These are phyloP conservation scores for Calonectria multiphialidica DNA, from an alignment of 2,329 filamentous ascomycete species.

Conservation along the genomic window DNA sequence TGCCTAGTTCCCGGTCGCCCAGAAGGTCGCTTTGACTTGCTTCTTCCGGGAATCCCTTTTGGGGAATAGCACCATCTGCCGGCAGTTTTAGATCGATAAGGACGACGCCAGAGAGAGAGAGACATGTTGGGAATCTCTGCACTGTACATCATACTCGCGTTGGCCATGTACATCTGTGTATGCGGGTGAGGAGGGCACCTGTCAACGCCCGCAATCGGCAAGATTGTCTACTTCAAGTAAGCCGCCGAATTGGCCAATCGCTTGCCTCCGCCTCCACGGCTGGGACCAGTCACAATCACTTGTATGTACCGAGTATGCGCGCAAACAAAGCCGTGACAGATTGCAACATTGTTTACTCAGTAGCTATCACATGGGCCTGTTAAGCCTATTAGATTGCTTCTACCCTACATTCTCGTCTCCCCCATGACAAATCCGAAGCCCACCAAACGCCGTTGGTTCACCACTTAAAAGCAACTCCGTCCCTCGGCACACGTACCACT, in stretches of 20 bases:
- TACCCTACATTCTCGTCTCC: constrained; percentile 28
- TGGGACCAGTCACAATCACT: neutral
- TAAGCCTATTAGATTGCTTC: constrained; percentile 17
- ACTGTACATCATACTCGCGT: neutral
- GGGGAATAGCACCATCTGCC: neutral
- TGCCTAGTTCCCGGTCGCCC: neutral
- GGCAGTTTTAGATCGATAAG: constrained; percentile 18
- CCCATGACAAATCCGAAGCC: constrained; percentile 17
- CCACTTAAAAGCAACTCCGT: constrained; percentile 20
- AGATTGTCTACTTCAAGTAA: constrained; percentile 11
- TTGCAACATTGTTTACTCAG: constrained; percentile 9
- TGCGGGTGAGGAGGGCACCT: neutral
- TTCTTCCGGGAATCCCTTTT: constrained; percentile 10
- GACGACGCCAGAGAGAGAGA: neutral
- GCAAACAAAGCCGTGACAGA: constrained; percentile 10
- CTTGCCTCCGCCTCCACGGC: neutral
- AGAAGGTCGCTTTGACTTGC: constrained; percentile 10
- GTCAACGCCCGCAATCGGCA: neutral
- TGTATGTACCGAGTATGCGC: neutral
- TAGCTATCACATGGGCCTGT: constrained; percentile 14
- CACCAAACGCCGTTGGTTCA: constrained; percentile 25
- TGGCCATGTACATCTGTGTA: neutral
- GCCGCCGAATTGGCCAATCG: neutral
- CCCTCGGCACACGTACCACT: constrained; percentile 2
- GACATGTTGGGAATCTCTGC: neutral